phyloP scores from a whole-genome alignment of 495 filamentous ascomycete species.

The Pseudevernia furfuracea region DNA sequence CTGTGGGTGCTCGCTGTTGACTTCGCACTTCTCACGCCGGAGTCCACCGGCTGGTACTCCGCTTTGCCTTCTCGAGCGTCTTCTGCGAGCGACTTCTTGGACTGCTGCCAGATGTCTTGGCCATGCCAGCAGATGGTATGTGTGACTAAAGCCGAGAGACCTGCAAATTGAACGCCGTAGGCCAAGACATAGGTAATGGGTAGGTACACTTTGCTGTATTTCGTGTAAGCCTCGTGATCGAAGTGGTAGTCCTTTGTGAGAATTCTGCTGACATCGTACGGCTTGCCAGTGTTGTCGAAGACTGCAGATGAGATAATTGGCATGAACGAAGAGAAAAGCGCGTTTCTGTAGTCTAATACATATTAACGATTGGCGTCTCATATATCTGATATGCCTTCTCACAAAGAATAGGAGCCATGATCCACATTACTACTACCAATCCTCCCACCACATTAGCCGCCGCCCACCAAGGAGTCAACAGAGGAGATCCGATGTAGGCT shows the following conservation, averaged over 20 bases:
- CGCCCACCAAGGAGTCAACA: slow-evolving; percentile 87
- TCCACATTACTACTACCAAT: slow-evolving; percentile 81
- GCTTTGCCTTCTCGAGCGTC: slow-evolving; percentile 17
- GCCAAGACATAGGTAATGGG: slow-evolving; percentile 77
- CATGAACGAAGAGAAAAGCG: slow-evolving; percentile 71
- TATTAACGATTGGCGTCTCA: slow-evolving; percentile 9
- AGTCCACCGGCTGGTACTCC: slow-evolving; percentile 24
- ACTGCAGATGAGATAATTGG: slow-evolving; percentile 65
- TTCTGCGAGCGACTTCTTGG: slow-evolving; percentile 23
- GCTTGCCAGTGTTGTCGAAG: slow-evolving; percentile 71
- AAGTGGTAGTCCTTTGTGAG: slow-evolving; percentile 65
- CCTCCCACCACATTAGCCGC: slow-evolving; percentile 82
- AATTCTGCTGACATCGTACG: slow-evolving; percentile 69
- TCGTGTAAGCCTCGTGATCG: slow-evolving; percentile 59
- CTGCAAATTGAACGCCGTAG: slow-evolving; percentile 75
- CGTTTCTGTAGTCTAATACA: slow-evolving; percentile 57
- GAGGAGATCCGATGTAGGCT: slow-evolving; percentile 80
- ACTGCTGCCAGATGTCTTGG: slow-evolving; percentile 64
- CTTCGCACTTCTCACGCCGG: not conserved
- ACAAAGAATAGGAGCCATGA: slow-evolving; percentile 71
- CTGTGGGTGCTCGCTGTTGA: slow-evolving; percentile 1
- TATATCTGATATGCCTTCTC: slow-evolving; percentile 28
- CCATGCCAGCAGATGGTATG: slow-evolving; percentile 70
- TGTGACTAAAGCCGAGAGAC: slow-evolving; percentile 61
- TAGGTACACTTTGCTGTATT: slow-evolving; percentile 72